phyloP scores from a whole-genome alignment of 768 basidiomycete species.

The Pleurotus citrinopileatus region DNA sequence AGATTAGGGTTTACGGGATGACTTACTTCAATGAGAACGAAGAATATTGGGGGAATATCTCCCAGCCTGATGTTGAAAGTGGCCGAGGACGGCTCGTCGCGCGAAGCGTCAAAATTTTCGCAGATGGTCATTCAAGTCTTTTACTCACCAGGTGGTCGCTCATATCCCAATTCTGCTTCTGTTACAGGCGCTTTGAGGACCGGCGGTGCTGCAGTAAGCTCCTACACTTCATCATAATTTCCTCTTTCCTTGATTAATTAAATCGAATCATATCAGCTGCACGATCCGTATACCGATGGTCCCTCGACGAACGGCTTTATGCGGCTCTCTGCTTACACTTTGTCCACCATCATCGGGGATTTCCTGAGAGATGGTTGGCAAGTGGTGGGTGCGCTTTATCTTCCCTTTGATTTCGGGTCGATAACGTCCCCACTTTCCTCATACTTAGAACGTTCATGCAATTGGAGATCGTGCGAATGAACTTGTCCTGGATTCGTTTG shows the following conservation, averaged over 20 bases:
- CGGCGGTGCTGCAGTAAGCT: conserved; percentile 81
- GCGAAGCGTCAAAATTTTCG: conserved; percentile 79
- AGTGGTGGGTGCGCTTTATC: conserved; percentile 56
- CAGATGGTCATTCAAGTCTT: conserved; percentile 46
- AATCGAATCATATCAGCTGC: conserved; percentile 41
- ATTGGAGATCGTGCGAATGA: conserved; percentile 88
- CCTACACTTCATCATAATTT: not conserved
- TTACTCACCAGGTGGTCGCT: conserved; percentile 15
- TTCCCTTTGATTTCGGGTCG: not conserved
- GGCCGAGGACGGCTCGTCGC: conserved; percentile 64
- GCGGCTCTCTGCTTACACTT: conserved; percentile 60
- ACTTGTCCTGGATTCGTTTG: conserved; percentile 81
- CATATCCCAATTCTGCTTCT: conserved; percentile 6
- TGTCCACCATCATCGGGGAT: conserved; percentile 60
- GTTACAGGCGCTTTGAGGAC: conserved; percentile 76
- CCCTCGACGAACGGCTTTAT: conserved; percentile 76
- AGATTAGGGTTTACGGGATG: conserved; percentile 82
- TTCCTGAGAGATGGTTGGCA: conserved; percentile 87
- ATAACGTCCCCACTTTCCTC: not conserved
- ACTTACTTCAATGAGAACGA: conserved; percentile 63
- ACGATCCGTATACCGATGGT: conserved; percentile 81
- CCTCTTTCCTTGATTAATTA: not conserved
- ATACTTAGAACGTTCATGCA: conserved; percentile 75
- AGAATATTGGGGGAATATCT: conserved; percentile 72
- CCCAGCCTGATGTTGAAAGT: conserved; percentile 50